Percentiles rank a stretch among this genome's conserved stretches.
Evolutionary conservation across 306 rosid species (phyloP).

Genomic region (Canavalia ensiformis): DNA sequence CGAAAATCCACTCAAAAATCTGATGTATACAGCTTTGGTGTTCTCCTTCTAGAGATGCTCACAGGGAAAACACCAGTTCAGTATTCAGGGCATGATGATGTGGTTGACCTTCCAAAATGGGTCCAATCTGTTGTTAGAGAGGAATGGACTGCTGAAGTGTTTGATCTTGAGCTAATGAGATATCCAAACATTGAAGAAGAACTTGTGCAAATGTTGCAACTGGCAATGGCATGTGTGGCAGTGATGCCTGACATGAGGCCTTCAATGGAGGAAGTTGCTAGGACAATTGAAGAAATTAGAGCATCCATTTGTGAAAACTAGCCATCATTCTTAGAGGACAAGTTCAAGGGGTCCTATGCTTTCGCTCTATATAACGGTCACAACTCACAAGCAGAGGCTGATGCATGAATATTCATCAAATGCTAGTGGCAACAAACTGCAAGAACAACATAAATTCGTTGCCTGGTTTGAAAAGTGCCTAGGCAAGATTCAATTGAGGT

Average conservation of each 20-base stretch:
- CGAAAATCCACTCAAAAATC: conserved; percentile 73
- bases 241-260: conserved; percentile 79
- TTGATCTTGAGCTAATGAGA: conserved; percentile 86
- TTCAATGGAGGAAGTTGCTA: conserved; percentile 81
- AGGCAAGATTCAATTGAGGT: conserved; percentile 12
- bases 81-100: conserved; percentile 75
- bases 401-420: background rate
- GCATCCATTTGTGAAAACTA: conserved; percentile 58
- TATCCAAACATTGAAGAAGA: conserved; percentile 86
- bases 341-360: conserved; percentile 47
- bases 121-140: conserved; percentile 87
- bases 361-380: conserved; percentile 40
- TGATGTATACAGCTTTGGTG: conserved; percentile 86
- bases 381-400: background rate
- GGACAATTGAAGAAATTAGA: conserved; percentile 75
- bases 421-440: conserved; percentile 8
- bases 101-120: conserved; percentile 91
- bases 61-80: conserved; percentile 84
- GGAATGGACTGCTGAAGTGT: conserved; percentile 98
- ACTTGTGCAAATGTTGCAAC: conserved; percentile 91
- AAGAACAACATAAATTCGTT: conserved; percentile 15
- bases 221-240: conserved; percentile 94
- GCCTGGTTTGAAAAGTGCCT: background rate
- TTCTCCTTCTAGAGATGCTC: conserved; percentile 89
- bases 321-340: conserved; percentile 59